Base-by-base conservation (phyloP, 2,329 filamentous ascomycete species). In the Cordyceps cateniannulata region DNA sequence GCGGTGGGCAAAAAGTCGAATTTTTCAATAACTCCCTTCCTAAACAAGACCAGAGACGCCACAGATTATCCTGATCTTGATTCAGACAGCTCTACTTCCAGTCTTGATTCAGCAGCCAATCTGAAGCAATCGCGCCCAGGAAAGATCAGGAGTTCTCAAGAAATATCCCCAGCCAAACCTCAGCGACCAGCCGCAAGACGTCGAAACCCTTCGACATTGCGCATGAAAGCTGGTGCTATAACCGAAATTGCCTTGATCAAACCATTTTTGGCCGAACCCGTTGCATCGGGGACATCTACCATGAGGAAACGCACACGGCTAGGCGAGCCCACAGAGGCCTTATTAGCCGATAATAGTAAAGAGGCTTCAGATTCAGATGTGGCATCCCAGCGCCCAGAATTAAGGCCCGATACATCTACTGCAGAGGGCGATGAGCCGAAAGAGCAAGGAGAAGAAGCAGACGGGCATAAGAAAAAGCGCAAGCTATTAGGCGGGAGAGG, bases 11-110 rank as follows among this genome's bases (percentile, higher is more conserved):
- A 96, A 69, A 97, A 96, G 73, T 97, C 93, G 0, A 87, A 83
- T 3, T 97, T 98, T 73, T 96, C 92, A 4, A 91, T 97, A 65
- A 98, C 93, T 0, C 93, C 93, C 0, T 97, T 96, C 77, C 79
- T 98, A 63, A 96, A 93, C 72, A 85, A 88, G 55, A 87, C 85
- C 27, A 85, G 81, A 72, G 79, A 79, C 64, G 76, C 87, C 16
- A 64, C 69, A 12, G 77, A 73, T 1, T 71, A 72, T 3, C 63
- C 66, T 5, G 70, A 71, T 10, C 48, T 49, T 22, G 24, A 45
- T 27, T 57, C 60, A 6, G 48, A 58, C 27, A 52, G 25, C 7
- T 57, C 42, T 10, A 16, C 47, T 27, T 50, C 47, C 14, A 27
- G n/a, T 8, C 29, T 18, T 9, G 44, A 44, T n/a, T 42, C 27